Evolutionary conservation across 2,329 filamentous ascomycete genomes (phyloP).

Genomic region (Neofusicoccum cordaticola): DNA sequence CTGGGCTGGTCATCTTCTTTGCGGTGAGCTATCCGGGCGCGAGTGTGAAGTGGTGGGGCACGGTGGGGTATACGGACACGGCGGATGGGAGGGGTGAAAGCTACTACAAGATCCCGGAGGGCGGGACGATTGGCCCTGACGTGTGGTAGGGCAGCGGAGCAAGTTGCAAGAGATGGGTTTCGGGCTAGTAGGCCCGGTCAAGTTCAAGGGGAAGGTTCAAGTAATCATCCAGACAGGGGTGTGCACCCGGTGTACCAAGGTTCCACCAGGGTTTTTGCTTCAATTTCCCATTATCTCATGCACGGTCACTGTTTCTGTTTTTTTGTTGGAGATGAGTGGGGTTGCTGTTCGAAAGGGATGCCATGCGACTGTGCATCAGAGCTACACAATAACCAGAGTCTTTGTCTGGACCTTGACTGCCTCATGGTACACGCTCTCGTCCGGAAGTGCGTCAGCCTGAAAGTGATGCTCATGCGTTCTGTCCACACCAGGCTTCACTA

Average conservation of each 20-base stretch:
- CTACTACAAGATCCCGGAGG: background rate
- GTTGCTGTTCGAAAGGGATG: no score
- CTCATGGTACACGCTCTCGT: constrained; percentile 18
- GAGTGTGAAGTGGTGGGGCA: constrained; percentile 63
- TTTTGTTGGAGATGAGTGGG: no score
- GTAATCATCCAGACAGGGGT: no score
- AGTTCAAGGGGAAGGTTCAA: no score
- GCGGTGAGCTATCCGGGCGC: constrained; percentile 59
- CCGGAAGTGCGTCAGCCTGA: constrained; percentile 13
- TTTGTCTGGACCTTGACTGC: constrained; percentile 18
- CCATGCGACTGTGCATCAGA: no score
- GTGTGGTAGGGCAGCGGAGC: background rate
- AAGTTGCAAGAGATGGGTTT: no score
- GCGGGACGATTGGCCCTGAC: background rate
- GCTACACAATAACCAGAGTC: constrained; percentile 20
- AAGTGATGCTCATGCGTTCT: constrained; percentile 20
- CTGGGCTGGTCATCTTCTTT: constrained; percentile 68
- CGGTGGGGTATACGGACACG: constrained; percentile 48
- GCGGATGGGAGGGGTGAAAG: constrained; percentile 35
- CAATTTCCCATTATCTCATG: no score
- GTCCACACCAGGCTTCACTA: background rate
- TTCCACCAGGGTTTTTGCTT: no score
- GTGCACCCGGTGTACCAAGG: no score
- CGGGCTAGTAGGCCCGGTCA: background rate
- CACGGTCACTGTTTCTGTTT: no score